A percentile compares a stretch with the other conserved stretches of the same genome.
phyloP scores from a whole-genome alignment of 495 filamentous ascomycete species.

The Clavariopsis aquatica region DNA sequence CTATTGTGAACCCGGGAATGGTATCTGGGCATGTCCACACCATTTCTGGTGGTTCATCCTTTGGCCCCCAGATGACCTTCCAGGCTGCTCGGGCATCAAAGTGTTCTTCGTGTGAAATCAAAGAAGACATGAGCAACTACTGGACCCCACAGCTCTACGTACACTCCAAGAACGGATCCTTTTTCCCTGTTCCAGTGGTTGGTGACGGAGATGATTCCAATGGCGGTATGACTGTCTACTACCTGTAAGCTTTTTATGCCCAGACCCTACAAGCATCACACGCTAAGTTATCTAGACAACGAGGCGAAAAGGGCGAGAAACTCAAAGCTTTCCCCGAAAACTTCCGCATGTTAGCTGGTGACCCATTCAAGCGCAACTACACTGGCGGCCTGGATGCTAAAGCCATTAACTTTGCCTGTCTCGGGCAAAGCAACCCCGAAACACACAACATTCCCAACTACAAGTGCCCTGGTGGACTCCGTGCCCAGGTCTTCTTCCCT shows the following conservation, averaged over 20 bases:
- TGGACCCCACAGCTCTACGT: constrained; percentile 77
- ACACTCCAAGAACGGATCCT: constrained; percentile 60
- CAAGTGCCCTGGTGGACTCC: constrained; percentile 63
- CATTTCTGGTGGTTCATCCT: constrained; percentile 73
- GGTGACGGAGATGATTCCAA: constrained; percentile 57
- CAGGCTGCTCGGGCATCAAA: constrained; percentile 57
- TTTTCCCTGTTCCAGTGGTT: constrained; percentile 65
- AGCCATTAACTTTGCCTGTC: constrained; percentile 59
- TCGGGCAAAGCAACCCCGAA: constrained; percentile 51
- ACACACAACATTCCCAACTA: constrained; percentile 58
- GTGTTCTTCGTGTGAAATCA: constrained; percentile 67
- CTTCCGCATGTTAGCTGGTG: constrained; percentile 74
- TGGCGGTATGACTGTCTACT: constrained; percentile 61
- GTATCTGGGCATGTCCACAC: constrained; percentile 71
- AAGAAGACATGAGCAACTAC: constrained; percentile 58
- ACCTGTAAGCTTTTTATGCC: constrained; percentile 54
- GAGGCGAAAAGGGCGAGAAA: constrained; percentile 59
- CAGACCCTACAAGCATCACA: constrained; percentile 5
- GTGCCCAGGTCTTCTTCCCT: constrained; percentile 61
- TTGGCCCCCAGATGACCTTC: constrained; percentile 63
- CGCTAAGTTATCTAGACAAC: constrained; percentile 56
- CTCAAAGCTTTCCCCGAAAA: constrained; percentile 67
- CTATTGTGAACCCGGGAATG: constrained; percentile 61
- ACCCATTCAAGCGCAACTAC: constrained; percentile 55
- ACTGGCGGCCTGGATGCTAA: constrained; percentile 47